These are phyloP conservation scores for Ceratorhiza oryzae-sativae DNA, from an alignment of 1,284 basidiomycete genomes.

Conservation along the genomic window DNA sequence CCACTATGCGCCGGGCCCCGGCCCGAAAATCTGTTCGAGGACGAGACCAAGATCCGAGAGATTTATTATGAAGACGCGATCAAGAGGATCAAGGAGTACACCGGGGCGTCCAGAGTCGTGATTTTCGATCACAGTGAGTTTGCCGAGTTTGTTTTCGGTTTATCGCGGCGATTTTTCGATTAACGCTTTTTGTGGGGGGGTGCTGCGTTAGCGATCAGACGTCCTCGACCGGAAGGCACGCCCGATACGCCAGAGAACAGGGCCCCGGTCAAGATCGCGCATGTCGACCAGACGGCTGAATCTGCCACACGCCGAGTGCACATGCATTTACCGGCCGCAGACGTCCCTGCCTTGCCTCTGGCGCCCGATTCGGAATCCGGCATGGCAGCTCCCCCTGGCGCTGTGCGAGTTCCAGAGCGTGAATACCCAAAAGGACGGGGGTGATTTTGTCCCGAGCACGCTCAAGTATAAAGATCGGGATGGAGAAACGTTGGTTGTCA, in stretches of 20 bases:
- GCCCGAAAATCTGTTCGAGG: constrained; percentile 46
- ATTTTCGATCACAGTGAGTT: constrained; percentile 69
- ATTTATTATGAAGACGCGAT: constrained; percentile 69
- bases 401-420: constrained; percentile 67
- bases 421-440: constrained; percentile 49
- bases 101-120: constrained; percentile 65
- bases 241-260: constrained; percentile 53
- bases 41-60: constrained; percentile 58
- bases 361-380: constrained; percentile 64
- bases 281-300: constrained; percentile 59
- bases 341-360: constrained; percentile 66
- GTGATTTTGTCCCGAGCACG: constrained; percentile 59
- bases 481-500: constrained; percentile 66
- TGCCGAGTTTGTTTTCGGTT: no score
- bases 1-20: constrained; percentile 53
- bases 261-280: constrained; percentile 53
- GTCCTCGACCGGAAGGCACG: constrained; percentile 52
- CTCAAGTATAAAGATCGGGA: constrained; percentile 62
- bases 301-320: constrained; percentile 60
- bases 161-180: no score
- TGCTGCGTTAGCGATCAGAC: constrained; percentile 54
- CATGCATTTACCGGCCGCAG: constrained; percentile 60
- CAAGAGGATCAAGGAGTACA: constrained; percentile 64
- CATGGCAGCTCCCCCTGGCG: constrained; percentile 66
- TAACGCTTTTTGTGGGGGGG: background rate